Base-by-base conservation (phyloP, 805 yeast genomes). In the Kodamaea nitidulidarum region DNA sequence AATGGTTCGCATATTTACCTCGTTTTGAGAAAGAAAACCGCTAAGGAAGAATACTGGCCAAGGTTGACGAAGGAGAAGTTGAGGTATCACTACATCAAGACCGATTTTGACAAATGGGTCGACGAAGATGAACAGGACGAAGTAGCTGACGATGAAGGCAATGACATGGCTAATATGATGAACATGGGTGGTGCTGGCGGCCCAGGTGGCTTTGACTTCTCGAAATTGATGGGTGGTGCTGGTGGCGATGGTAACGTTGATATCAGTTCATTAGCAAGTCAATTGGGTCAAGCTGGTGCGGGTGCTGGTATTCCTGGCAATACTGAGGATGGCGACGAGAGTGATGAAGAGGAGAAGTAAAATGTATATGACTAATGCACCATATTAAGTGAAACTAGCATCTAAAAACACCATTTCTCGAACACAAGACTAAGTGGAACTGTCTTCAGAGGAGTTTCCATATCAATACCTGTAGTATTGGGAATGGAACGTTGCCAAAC, bases 111-210 rank as follows among this genome's bases (percentile, higher is more conserved):
- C 69, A 86, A 82, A 63, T 91, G 98, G 98, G 95, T 86, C 29
- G 98, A 91, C 58, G 98, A 91, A 70, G 98, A 91, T 58, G 98
- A 91, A 66, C 98, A 91, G 66, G 88, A 87, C 29, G 90, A 80
- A 42, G 70, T 63, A 37, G 71, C 69, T 8, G 82, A 72, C 30
- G 73, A 65, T 16, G 77, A 60, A 15, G 61, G 56, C 15, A 26
- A 24, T 12, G 65, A 58, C 33, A 47, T 63, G 46, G 55, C 59
- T 17, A 51, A 58, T 38, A 54, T 50, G 52, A 70, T 61, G 31
- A 67, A 60, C 42, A 45, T 43, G 48, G 60, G 55, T 15, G 71
- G 61, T 42, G 41, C 58, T 48, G 63, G 57, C 16, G 70, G 69
- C 18, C 49, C 56, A 15, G 62, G 63, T 38, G 68, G 52, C 43